Base-by-base conservation (phyloP, 768 basidiomycete genomes). In the Boletellus ananiceps region DNA sequence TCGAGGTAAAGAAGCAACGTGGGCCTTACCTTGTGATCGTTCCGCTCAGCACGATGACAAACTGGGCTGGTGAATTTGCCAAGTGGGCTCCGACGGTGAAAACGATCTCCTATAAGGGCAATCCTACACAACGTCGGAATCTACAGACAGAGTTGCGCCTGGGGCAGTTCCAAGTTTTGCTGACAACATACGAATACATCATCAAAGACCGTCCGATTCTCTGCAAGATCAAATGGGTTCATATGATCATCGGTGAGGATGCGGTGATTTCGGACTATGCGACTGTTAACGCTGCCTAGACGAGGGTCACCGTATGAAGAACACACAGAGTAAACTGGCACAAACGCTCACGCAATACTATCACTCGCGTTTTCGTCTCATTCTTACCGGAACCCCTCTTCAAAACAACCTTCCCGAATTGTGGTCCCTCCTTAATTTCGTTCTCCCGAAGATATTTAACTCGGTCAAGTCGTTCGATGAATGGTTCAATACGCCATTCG, bases 401-500 rank as follows among this genome's bases (percentile, higher is more conserved):
- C 93, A 97, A 70, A 97, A 97, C 73, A 97, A 97, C 67, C 82
- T 97, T 32, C 93, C 93, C 5, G 94, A 97, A 69, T 71, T 97
- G 36, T 96, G 94, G 93, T 80, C 94, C 0, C 76, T 96, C 40
- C 84, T 97, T 63, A 97, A 97, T 68, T 97, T 97, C 64, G 93
- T 88, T 31, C 77, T 93, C 5, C 92, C 92, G 13, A 93, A 90
- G 70, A 83, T 98, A 64, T 98, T 99, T 79, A 98, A 97, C 73
- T 98, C 95, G 0, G 93, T 96, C 52, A 95, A 97, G 67, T 95
- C 93, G 18, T 98, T 99, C 66, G 96, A 98, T 61, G 96, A 98
- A 64, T 99, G 96, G 96, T 99, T 98, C 79, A 98, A 97, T 73
- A 96, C 95, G 2, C 96, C 96, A 0, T 99, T 99, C 57, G 95